A percentile compares a stretch with the other conserved stretches of the same genome.
Conservation (phyloP, 352 stramenopile species). For the Achlya hypogyna region DNA sequence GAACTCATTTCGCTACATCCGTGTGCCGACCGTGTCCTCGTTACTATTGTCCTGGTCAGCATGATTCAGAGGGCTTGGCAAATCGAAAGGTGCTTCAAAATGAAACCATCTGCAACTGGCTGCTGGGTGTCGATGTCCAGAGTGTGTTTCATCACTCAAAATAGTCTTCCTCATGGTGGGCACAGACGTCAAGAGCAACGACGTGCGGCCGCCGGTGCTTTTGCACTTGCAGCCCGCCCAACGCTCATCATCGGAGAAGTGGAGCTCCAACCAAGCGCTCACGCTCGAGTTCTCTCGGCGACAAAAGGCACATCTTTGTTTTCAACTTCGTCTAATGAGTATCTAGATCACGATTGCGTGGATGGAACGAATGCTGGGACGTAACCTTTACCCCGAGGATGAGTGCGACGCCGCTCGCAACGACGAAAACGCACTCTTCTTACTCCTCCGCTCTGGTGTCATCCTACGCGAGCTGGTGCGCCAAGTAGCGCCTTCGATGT, state of each 20-base stretch:
- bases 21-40: too few relatives aligned
- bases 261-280: conserved; percentile 60
- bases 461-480: conserved; percentile 62
- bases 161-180: neutral
- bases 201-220: neutral
- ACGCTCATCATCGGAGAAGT: conserved; percentile 65
- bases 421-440: conserved; percentile 28
- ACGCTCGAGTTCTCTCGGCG: conserved; percentile 65
- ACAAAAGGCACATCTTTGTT: conserved; percentile 32
- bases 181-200: neutral
- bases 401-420: neutral
- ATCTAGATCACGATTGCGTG: conserved; percentile 54
- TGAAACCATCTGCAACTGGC: too few relatives aligned
- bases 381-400: conserved; percentile 41
- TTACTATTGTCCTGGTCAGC: too few relatives aligned
- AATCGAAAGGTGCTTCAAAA: too few relatives aligned
- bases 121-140: neutral
- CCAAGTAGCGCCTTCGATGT: neutral
- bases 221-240: conserved; percentile 34
- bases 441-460: conserved; percentile 61
- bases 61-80: too few relatives aligned
- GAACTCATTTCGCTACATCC: too few relatives aligned
- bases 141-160: neutral
- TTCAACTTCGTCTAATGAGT: neutral
- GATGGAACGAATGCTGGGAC: conserved; percentile 59